Conservation (phyloP, 2,329 filamentous ascomycete species). For the Sodiomyces alkalinus region DNA sequence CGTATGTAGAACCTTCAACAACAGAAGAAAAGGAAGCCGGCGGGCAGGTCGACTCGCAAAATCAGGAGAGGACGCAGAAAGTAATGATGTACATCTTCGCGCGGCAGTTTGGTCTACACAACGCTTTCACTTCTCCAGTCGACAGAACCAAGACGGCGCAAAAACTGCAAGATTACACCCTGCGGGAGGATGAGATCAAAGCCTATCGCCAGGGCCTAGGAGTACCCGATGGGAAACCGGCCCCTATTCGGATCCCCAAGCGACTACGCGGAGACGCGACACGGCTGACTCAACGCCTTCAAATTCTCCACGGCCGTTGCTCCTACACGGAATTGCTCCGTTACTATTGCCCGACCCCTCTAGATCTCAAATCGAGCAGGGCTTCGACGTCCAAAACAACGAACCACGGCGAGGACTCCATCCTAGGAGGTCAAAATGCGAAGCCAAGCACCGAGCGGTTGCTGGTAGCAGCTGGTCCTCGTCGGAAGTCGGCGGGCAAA, state of each 20-base stretch:
- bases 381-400: too few species aligned
- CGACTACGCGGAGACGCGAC: conserved; percentile 49
- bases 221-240: conserved; percentile 4
- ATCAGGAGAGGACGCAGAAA: conserved; percentile 38
- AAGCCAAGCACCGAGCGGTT: not conserved
- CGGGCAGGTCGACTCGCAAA: not conserved
- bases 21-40: not conserved
- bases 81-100: conserved; percentile 92
- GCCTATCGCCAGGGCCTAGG: conserved; percentile 17
- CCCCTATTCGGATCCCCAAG: conserved; percentile 36
- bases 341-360: conserved; percentile 56
- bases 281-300: conserved; percentile 50
- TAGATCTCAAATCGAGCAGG: conserved; percentile 12
- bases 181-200: conserved; percentile 69
- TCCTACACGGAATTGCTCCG: conserved; percentile 65
- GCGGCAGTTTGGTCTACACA: conserved; percentile 76
- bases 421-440: too few species aligned
- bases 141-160: conserved; percentile 53
- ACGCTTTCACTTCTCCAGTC: conserved; percentile 67
- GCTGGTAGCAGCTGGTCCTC: too few species aligned
- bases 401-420: too few species aligned
- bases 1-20: conserved; percentile 9
- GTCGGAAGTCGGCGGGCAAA: not conserved
- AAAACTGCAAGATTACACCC: conserved; percentile 68
- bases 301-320: conserved; percentile 56